Conservation (phyloP, 2,329 filamentous ascomycete genomes). For the Beauveria brongniartii region DNA sequence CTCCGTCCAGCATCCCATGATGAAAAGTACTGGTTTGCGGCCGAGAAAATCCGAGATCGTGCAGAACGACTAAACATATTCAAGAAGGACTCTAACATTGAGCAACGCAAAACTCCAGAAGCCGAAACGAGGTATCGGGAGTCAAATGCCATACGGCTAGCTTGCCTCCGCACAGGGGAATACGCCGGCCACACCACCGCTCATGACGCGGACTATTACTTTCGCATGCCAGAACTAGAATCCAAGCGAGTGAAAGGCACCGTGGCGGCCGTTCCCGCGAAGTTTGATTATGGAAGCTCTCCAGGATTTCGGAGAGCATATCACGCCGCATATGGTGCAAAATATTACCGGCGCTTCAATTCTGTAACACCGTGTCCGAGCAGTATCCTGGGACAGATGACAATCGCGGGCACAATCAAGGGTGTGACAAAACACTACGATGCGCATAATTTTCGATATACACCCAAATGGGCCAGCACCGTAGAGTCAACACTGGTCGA, state of each 20-base stretch:
- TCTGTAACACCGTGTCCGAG: accelerated
- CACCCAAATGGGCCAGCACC: neutral
- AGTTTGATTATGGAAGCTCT: neutral
- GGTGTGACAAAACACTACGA: neutral
- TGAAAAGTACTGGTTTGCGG: neutral
- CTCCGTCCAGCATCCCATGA: neutral
- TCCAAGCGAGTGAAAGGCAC: neutral
- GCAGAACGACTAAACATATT: neutral
- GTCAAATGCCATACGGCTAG: neutral
- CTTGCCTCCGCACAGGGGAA: neutral
- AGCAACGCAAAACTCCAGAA: neutral
- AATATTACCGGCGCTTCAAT: neutral
- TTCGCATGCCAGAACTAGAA: neutral
- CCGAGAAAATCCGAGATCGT: neutral
- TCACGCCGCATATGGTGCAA: neutral
- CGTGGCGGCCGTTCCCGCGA: too few relatives aligned
- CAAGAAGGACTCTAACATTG: accelerated
- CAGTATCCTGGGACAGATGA: neutral
- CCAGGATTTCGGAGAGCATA: neutral
- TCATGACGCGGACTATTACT: neutral
- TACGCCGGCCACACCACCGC: neutral
- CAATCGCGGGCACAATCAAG: neutral
- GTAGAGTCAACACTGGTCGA: neutral
- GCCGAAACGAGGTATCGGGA: neutral
- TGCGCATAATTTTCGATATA: neutral